Conservation (phyloP, 164 flowering plant species). For the Taxillus chinensis region DNA sequence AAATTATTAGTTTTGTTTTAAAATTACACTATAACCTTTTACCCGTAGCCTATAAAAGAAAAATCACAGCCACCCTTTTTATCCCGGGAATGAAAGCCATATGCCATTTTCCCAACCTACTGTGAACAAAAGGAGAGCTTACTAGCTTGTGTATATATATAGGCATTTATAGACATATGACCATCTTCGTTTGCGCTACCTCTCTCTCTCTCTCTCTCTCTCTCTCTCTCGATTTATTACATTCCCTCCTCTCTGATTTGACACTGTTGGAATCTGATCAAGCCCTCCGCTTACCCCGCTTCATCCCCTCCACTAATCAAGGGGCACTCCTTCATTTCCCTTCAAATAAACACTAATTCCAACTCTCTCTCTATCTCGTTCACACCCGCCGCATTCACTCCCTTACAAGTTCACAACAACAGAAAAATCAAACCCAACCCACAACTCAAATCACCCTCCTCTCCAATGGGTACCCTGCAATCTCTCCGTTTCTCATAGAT, state of each 20-base stretch:
- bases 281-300: background rate
- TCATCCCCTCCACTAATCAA: conserved; percentile 24
- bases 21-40: too few relatives aligned
- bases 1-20: too few relatives aligned
- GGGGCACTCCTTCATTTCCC: conserved; percentile 6
- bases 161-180: conserved; percentile 12
- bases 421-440: too few relatives aligned
- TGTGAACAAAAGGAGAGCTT: background rate
- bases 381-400: too few relatives aligned
- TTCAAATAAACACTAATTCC: too few relatives aligned
- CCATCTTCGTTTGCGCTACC: conserved; percentile 16
- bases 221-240: conserved; percentile 7
- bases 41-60: too few relatives aligned
- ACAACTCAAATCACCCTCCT: background rate
- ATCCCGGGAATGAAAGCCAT: too few relatives aligned
- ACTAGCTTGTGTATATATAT: background rate
- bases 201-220: conserved; percentile 9
- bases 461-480: background rate
- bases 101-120: too few relatives aligned
- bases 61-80: too few relatives aligned
- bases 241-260: conserved; percentile 6
- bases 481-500: background rate
- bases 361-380: too few relatives aligned
- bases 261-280: too few relatives aligned
- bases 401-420: too few relatives aligned